Evolutionary conservation across 257 asterid genomes (phyloP), one percentile per base, ranked within the genome.

Genomic region (Solanum corneliomulleri): DNA sequence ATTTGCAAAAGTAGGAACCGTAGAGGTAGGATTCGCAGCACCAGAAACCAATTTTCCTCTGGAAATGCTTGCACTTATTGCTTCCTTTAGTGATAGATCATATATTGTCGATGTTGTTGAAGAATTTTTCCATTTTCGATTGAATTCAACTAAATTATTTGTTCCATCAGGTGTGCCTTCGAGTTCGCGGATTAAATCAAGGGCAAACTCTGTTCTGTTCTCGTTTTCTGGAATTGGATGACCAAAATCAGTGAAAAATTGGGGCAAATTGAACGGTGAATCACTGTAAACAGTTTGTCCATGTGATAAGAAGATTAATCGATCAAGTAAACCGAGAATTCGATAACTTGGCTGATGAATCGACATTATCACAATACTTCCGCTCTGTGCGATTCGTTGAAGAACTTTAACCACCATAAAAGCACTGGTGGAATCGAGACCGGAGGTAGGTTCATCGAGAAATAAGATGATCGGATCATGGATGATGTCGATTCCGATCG

Each of bases 361-460:
- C 16, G 94, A 89, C 94, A 92, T 86, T 82, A 92, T 89, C 44
- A 92, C 92, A 9, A 89, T 91, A 66, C 93, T 92, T 58, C 94
- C 94, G 11, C 92, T 92, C 23, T 89, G 90, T 5, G 94, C 93
- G 12, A 92, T 87, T 12, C 92, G 44, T 29, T 92, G 90, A 6
- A 92, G 88, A 11, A 92, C 91, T 58, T 89, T 92, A 31, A 92
- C 90, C 35, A 92, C 94, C 93, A 89, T 90, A 69, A 27, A 89
- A 0, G 94, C 94, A 58, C 92, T 91, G 11, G 94, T 92, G 25
- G 94, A 92, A 66, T 92, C 93, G 0, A 92, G 92, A 1, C 94
- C 93, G 1, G 94, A 91, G 1, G 94, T 92, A 13, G 94, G 93
- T 60, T 92, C 94, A 39, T 92, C 93, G 9, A 92, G 93, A 14